Evolutionary conservation across 1,284 basidiomycete species (phyloP).

Genomic region (Bondarzewia mesenterica): DNA sequence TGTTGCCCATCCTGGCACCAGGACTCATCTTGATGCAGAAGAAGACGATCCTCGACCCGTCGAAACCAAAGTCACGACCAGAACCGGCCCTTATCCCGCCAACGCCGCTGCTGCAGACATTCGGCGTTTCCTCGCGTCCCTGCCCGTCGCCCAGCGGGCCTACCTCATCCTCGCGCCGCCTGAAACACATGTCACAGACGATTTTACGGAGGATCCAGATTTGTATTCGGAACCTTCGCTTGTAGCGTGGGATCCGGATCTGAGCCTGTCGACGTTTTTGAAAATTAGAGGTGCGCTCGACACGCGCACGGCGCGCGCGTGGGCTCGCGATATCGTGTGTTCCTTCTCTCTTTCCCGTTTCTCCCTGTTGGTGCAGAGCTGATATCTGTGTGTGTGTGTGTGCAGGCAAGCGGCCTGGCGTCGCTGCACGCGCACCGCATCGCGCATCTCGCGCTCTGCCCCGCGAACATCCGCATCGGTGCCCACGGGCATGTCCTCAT

Average conservation of each 20-base stretch:
- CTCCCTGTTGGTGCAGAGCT: neutral
- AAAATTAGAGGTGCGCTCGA: neutral
- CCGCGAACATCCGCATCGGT: slow-evolving; percentile 9
- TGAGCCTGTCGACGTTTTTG: no score
- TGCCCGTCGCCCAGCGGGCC: slow-evolving; percentile 8
- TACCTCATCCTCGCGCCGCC: no score
- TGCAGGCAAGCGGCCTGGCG: slow-evolving; percentile 9
- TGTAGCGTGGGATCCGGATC: no score
- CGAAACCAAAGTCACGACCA: no score
- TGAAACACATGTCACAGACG: slow-evolving; percentile 11
- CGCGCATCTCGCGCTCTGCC: slow-evolving; percentile 11
- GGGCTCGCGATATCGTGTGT: slow-evolving; percentile 13
- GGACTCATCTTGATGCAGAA: no score
- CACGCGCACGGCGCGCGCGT: slow-evolving; percentile 7
- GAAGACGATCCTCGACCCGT: no score
- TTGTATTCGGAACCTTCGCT: no score
- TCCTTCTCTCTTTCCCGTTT: no score
- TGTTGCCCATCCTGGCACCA: no score
- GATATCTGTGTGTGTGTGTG: neutral
- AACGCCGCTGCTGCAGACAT: slow-evolving; percentile 6
- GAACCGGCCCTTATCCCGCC: no score
- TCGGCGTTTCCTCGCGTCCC: slow-evolving; percentile 8
- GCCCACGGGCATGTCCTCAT: slow-evolving; percentile 12
- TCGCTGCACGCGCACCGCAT: slow-evolving; percentile 11
- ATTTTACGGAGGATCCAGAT: no score